phyloP scores from a whole-genome alignment of 805 yeast species.

The Maudiozyma turicensis region DNA sequence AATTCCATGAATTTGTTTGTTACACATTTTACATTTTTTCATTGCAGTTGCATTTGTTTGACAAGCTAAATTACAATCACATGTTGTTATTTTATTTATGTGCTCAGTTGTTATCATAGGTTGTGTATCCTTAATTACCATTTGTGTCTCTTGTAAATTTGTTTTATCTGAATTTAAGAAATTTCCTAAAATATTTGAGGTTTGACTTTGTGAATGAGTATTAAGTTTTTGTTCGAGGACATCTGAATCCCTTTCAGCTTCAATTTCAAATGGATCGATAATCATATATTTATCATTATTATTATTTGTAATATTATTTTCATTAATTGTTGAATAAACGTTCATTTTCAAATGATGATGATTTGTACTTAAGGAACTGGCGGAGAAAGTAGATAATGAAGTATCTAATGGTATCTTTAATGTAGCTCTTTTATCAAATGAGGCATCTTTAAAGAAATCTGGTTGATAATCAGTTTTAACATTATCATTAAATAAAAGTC shows the following conservation, averaged over 20 bases:
- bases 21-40: constrained; percentile 27
- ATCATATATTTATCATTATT: constrained; percentile 2
- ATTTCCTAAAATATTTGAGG: constrained; percentile 25
- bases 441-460: constrained; percentile 36
- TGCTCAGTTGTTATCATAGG: constrained; percentile 2
- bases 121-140: not conserved
- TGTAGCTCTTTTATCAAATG: constrained; percentile 28
- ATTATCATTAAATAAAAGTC: constrained; percentile 39
- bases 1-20: constrained; percentile 24
- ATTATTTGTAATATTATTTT: constrained; percentile 1
- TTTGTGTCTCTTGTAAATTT: constrained; percentile 26
- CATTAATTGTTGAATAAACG: constrained; percentile 23
- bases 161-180: constrained; percentile 21
- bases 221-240: not conserved
- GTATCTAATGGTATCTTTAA: constrained; percentile 21
- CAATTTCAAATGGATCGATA: constrained; percentile 26
- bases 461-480: constrained; percentile 45
- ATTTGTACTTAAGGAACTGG: constrained; percentile 28
- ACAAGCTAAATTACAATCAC: constrained; percentile 25
- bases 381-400: constrained; percentile 12
- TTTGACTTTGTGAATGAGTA: constrained; percentile 20
- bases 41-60: constrained; percentile 7
- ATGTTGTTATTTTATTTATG: constrained; percentile 8
- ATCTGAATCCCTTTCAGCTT: not conserved
- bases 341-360: constrained; percentile 26